These are phyloP conservation scores for Brassica rapa DNA, from an alignment of 345 rosid genomes.

Conservation along the genomic window DNA sequence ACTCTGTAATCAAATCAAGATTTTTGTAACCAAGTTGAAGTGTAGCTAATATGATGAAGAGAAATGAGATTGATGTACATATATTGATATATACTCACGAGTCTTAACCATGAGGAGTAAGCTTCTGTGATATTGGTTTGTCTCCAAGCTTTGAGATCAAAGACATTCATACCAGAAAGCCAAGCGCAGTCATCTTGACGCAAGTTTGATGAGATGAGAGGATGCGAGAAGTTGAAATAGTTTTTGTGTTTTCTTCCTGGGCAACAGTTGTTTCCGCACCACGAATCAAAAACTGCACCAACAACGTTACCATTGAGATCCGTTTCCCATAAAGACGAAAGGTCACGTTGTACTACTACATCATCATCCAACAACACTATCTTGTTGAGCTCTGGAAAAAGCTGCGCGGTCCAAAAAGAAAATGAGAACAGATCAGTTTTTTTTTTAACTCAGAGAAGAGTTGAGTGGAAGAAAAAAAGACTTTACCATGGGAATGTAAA, in stretches of 20 bases:
- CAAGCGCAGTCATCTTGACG: constrained; percentile 67
- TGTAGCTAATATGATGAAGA: not conserved
- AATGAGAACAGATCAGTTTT: constrained; percentile 28
- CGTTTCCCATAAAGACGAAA: constrained; percentile 74
- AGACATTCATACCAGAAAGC: constrained; percentile 86
- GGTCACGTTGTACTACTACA: constrained; percentile 81
- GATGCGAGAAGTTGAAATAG: constrained; percentile 88
- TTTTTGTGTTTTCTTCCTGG: constrained; percentile 75
- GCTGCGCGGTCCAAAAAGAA: constrained; percentile 52
- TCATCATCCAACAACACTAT: constrained; percentile 92
- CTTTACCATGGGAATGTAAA: constrained; percentile 78
- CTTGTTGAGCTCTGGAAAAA: constrained; percentile 89
- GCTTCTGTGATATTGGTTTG: constrained; percentile 58
- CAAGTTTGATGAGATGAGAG: constrained; percentile 62
- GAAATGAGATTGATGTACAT: not conserved
- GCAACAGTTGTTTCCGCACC: constrained; percentile 80
- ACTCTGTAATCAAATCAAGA: constrained; percentile 47
- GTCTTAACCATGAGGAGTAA: constrained; percentile 73
- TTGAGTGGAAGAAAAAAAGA: not conserved
- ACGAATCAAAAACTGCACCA: constrained; percentile 76
- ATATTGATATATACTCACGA: too few relatives aligned
- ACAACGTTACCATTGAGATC: constrained; percentile 72
- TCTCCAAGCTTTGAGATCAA: constrained; percentile 92
- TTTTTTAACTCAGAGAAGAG: not conserved
- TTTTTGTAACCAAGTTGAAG: not conserved